Conservation (phyloP, 495 filamentous ascomycete species). For the Penicillium bovifimosum region DNA sequence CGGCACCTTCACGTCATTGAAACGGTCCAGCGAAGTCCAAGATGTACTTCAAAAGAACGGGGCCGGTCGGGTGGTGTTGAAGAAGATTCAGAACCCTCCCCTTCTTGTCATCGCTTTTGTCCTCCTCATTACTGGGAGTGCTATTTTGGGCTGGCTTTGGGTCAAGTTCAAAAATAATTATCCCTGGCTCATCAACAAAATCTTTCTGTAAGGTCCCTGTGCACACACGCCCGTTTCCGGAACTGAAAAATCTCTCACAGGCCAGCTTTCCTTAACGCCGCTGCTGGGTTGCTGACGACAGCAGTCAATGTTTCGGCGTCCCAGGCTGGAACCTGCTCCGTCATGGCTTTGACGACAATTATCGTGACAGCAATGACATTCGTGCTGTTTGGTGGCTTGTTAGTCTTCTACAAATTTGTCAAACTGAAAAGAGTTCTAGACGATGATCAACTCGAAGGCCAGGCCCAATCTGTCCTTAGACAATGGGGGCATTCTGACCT, state of each 20-base stretch:
- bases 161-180: conserved; percentile 22
- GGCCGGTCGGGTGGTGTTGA: conserved; percentile 13
- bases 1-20: background rate
- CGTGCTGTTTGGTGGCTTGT: background rate
- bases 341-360: conserved; percentile 12
- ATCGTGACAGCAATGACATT: conserved; percentile 8
- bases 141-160: conserved; percentile 18
- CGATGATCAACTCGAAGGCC: too few species aligned
- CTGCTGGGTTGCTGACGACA: conserved; percentile 14
- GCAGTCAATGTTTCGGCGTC: conserved; percentile 13
- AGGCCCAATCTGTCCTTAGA: too few species aligned
- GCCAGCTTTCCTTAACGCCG: conserved; percentile 10
- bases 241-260: too few species aligned
- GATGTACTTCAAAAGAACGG: conserved; percentile 5
- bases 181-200: conserved; percentile 23
- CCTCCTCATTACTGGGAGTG: conserved; percentile 13
- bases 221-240: too few species aligned
- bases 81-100: conserved; percentile 19
- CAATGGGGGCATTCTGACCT: too few species aligned
- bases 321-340: conserved; percentile 8
- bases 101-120: conserved; percentile 20
- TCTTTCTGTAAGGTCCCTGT: conserved; percentile 29
- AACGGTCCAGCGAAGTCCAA: conserved; percentile 16
- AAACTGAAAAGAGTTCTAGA: too few species aligned
- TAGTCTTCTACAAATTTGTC: conserved; percentile 3